Evolutionary conservation across 176 grass and related monocot genomes (phyloP).

Genomic region (Bolboschoenus planiculmis): DNA sequence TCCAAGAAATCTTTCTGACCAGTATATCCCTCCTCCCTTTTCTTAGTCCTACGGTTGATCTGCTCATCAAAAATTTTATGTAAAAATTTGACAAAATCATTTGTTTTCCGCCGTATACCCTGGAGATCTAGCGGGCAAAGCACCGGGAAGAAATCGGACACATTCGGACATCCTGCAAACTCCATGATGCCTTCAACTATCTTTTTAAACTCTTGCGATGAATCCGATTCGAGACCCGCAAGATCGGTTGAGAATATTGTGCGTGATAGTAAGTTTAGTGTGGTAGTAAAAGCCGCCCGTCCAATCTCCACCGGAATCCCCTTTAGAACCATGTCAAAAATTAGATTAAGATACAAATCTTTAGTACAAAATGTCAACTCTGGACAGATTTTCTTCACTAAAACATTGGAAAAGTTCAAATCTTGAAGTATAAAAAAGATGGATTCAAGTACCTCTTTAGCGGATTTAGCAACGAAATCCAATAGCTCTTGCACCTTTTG

Average conservation of each 20-base stretch:
- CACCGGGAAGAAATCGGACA: slow-evolving; percentile 48
- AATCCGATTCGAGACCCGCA: slow-evolving; percentile 11
- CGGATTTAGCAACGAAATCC: slow-evolving; percentile 2
- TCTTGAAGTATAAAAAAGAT: neutral
- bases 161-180: slow-evolving; percentile 15
- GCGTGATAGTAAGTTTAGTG: slow-evolving; percentile 2
- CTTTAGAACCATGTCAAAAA: neutral
- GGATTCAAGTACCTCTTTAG: slow-evolving; percentile 1
- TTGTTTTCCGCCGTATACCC: slow-evolving; percentile 6
- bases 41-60: slow-evolving; percentile 21
- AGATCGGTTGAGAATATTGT: slow-evolving; percentile 25
- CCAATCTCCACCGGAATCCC: slow-evolving; percentile 1
- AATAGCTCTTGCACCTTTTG: slow-evolving; percentile 23
- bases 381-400: neutral
- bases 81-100: neutral
- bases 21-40: neutral
- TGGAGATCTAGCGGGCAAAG: slow-evolving; percentile 36
- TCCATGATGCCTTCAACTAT: slow-evolving; percentile 26
- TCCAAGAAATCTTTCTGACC: slow-evolving; percentile 22
- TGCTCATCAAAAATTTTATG: slow-evolving; percentile 31
- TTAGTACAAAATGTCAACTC: neutral
- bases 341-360: neutral
- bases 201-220: slow-evolving; percentile 32
- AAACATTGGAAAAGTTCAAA: neutral
- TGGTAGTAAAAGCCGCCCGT: neutral